Evolutionary conservation across 257 asterid species (phyloP).

Genomic region (Fraxinus anomala): DNA sequence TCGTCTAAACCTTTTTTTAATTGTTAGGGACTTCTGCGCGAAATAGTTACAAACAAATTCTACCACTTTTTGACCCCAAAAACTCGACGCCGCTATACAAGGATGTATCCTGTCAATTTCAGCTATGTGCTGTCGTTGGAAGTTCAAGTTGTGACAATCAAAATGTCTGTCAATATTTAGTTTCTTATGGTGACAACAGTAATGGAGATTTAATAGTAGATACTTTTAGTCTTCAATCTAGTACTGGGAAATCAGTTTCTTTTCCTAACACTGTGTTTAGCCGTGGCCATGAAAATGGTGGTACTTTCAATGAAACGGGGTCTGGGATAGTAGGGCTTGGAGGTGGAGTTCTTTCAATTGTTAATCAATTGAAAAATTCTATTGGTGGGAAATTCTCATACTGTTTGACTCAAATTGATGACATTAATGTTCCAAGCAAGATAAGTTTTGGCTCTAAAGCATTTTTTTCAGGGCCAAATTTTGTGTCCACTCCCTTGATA

Average conservation of each 20-base stretch:
- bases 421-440: conserved; percentile 37
- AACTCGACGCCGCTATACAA: conserved; percentile 31
- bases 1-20: no score
- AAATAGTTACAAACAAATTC: conserved; percentile 49
- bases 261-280: conserved; percentile 50
- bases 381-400: conserved; percentile 55
- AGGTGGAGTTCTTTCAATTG: conserved; percentile 45
- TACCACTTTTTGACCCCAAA: conserved; percentile 50
- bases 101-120: conserved; percentile 31
- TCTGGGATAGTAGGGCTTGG: conserved; percentile 67
- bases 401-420: conserved; percentile 36
- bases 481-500: conserved; percentile 47
- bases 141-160: conserved; percentile 9
- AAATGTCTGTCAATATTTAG: conserved; percentile 36
- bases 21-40: no score
- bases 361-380: conserved; percentile 37
- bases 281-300: conserved; percentile 47
- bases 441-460: conserved; percentile 52
- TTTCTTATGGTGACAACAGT: conserved; percentile 41
- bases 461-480: conserved; percentile 25
- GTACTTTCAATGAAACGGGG: conserved; percentile 36
- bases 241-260: conserved; percentile 14
- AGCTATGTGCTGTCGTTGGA: conserved; percentile 23
- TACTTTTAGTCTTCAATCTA: conserved; percentile 39
- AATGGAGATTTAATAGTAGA: conserved; percentile 48